Percentiles rank a stretch among this genome's conserved stretches.
Evolutionary conservation across 1,284 basidiomycete genomes (phyloP).

Genomic region (Apiotrichum montevideense): DNA sequence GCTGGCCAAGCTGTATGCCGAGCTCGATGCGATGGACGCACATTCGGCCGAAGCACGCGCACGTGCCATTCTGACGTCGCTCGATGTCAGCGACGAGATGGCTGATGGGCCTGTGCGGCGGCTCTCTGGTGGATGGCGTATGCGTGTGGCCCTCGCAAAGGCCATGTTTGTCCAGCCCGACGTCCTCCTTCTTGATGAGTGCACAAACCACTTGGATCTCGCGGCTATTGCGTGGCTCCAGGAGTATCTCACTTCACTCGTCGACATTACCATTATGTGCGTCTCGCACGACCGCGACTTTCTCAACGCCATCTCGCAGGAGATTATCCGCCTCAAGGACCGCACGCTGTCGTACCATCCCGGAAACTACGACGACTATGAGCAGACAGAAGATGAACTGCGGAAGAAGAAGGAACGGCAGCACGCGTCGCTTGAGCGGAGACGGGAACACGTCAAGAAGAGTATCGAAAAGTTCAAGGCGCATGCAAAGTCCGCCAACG

Average conservation of each 20-base stretch:
- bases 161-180: constrained; percentile 49
- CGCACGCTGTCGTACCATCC: constrained; percentile 52
- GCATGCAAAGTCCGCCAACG: constrained; percentile 9
- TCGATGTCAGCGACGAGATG: constrained; percentile 58
- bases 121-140: constrained; percentile 66
- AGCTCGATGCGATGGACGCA: constrained; percentile 41
- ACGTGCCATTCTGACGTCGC: constrained; percentile 50
- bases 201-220: constrained; percentile 50
- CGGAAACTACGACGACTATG: constrained; percentile 20
- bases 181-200: constrained; percentile 47
- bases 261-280: constrained; percentile 53
- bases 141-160: constrained; percentile 53
- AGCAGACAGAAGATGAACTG: constrained; percentile 19
- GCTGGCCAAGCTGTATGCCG: constrained; percentile 59
- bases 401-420: constrained; percentile 52
- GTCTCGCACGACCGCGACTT: constrained; percentile 68
- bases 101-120: constrained; percentile 51
- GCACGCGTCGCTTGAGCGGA: constrained; percentile 56
- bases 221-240: constrained; percentile 51
- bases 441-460: constrained; percentile 49
- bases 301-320: constrained; percentile 59
- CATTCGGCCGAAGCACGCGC: constrained; percentile 56
- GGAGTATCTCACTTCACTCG: constrained; percentile 51
- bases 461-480: constrained; percentile 14
- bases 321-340: constrained; percentile 60